Evolutionary conservation across 352 stramenopile species (phyloP), one percentile per base, ranked within the genome.

Genomic region (Aphanomyces euteiches): DNA sequence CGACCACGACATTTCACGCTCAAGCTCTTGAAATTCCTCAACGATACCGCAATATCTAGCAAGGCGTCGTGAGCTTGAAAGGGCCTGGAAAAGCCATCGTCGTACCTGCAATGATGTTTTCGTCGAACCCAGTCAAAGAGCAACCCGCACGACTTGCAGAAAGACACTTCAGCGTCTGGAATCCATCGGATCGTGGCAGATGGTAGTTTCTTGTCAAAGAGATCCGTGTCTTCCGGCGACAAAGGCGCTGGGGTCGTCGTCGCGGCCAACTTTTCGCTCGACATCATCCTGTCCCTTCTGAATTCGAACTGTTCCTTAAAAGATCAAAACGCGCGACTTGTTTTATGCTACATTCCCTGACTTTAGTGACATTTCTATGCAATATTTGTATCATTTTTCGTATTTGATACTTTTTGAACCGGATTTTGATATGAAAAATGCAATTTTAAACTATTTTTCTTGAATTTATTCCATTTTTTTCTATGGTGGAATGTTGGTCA

Each of bases 91-190:
- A 12, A 17, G 15, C 15, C 41, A 43, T 15, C 13, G n/a, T 53
- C 7, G 37, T 90, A 84, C 78, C 90, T 80, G 78, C 91, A 97
- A 76, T 97, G 89, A 73, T 97, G 91, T 64, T 94, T 92, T 69
- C 87, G 87, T 6, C 88, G 88, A 72, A 92, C 80, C 87, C 87
- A 95, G 77, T 95, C 87, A 73, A 95, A 95, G 64, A 92, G 78
- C 60, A 93, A 78, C 45, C 90, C 81, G 53, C 87, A 95, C 64
- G 81, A 77, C 47, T 79, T 79, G 77, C 87, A 95, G 40, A 93
- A 74, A 43, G 77, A 90, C 68, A 90, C 85, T 69, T 93, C 87
- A 21, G 79, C 84, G 64, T 95, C 87, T 19, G 81, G 77, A 65
- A 92, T 87, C 87, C 87, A 95, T 66, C 87, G 87, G 72, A 95